These are phyloP conservation scores for Chaetomium strumarium DNA, from an alignment of 2,329 filamentous ascomycete species.

Conservation along the genomic window DNA sequence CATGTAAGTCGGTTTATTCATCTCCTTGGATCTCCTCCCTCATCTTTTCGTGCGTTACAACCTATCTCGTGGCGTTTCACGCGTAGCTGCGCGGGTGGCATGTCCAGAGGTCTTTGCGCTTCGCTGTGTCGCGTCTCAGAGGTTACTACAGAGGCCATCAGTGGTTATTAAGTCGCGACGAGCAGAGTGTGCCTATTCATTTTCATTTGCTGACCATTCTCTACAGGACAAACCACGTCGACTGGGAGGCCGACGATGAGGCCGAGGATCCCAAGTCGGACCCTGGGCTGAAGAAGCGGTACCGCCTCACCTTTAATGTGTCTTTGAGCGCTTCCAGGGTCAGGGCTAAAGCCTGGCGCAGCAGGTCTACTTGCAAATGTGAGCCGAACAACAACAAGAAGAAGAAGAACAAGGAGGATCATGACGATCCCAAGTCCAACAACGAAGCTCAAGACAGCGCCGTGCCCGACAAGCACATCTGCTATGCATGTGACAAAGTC, in stretches of 20 bases:
- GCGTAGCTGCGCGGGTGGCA: too few relatives aligned
- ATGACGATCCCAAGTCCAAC: neutral
- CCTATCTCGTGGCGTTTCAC: too few relatives aligned
- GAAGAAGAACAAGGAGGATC: neutral
- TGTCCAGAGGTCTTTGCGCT: too few relatives aligned
- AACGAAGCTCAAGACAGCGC: neutral
- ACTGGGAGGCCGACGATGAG: constrained; percentile 3
- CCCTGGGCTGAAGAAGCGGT: neutral
- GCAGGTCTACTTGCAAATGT: neutral
- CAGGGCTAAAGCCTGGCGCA: neutral
- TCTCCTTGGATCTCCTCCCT: neutral
- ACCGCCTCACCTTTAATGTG: constrained; percentile 6
- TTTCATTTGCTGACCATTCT: neutral
- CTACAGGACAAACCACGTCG: constrained; percentile 11
- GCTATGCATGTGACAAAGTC: constrained; percentile 6
- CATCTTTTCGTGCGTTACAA: neutral
- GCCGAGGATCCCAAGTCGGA: neutral
- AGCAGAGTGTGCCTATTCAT: neutral
- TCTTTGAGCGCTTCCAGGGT: neutral
- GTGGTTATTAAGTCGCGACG: too few relatives aligned
- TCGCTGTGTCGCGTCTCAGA: too few relatives aligned
- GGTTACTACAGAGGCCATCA: too few relatives aligned
- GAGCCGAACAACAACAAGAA: neutral
- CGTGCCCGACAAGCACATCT: neutral
- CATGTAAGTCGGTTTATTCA: constrained; percentile 6